Evolutionary conservation across 2,329 filamentous ascomycete species (phyloP).

Genomic region (Zasmidium cellare): DNA sequence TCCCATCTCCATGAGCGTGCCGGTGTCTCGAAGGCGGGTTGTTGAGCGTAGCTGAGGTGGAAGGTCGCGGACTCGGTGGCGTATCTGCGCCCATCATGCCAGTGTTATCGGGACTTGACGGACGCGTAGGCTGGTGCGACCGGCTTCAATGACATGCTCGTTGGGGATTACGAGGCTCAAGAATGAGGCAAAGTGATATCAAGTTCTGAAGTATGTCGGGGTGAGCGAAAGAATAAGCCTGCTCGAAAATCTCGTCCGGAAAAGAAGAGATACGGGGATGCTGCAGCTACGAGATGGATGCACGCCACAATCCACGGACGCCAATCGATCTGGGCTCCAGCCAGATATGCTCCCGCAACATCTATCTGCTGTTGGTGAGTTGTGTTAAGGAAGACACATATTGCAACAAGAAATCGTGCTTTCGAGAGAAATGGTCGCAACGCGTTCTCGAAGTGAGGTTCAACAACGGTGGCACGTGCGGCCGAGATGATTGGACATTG

Average conservation of each 20-base stretch:
- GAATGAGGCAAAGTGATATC: too few species aligned
- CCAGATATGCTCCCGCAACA: not conserved
- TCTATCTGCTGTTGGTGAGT: not conserved
- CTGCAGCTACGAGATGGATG: not conserved
- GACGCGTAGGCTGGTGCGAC: too few species aligned
- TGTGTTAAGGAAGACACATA: too few species aligned
- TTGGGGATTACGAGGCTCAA: too few species aligned
- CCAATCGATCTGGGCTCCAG: not conserved
- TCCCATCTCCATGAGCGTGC: not conserved
- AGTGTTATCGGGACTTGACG: not conserved
- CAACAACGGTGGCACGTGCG: not conserved
- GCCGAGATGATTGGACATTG: not conserved
- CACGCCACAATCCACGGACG: not conserved
- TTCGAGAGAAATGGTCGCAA: not conserved
- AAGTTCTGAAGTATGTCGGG: not conserved
- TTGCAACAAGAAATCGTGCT: too few species aligned
- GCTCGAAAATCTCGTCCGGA: not conserved
- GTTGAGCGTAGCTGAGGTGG: not conserved
- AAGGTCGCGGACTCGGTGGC: not conserved
- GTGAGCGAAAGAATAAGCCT: not conserved
- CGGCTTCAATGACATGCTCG: not conserved
- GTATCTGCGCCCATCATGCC: not conserved
- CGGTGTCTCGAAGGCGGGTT: not conserved
- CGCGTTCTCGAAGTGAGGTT: not conserved
- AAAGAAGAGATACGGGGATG: not conserved